phyloP scores from a whole-genome alignment of 352 stramenopile species.

The Phytopythium vexans region DNA sequence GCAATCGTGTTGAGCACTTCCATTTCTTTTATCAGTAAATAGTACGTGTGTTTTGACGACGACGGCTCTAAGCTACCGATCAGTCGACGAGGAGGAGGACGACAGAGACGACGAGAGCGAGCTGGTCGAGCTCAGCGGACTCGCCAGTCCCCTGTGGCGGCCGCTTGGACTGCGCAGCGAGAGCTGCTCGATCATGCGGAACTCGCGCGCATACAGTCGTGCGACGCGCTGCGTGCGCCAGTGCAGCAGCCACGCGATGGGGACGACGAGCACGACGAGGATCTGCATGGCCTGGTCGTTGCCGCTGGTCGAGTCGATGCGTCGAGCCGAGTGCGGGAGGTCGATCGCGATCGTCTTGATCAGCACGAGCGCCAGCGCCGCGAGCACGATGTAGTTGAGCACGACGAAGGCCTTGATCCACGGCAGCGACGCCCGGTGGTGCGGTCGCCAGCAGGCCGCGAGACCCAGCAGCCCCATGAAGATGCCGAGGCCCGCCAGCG shows the following conservation, averaged over 20 bases:
- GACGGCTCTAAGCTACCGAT: not conserved
- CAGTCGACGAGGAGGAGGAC: not conserved
- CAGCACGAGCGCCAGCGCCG: slow-evolving; percentile 21
- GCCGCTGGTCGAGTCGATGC: not conserved
- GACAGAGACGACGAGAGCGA: slow-evolving; percentile 3
- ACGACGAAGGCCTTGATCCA: slow-evolving; percentile 29
- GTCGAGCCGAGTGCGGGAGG: slow-evolving; percentile 7
- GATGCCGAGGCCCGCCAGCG: slow-evolving; percentile 22
- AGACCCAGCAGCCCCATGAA: slow-evolving; percentile 24
- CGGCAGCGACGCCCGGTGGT: slow-evolving; percentile 18
- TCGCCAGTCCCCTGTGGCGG: not conserved
- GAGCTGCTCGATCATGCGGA: slow-evolving; percentile 26
- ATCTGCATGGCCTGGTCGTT: slow-evolving; percentile 14
- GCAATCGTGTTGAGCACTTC: too few species aligned
- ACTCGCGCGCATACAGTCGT: slow-evolving; percentile 28
- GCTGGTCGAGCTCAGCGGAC: slow-evolving; percentile 2
- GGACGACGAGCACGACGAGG: slow-evolving; percentile 24
- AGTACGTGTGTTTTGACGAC: too few species aligned
- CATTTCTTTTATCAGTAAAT: too few species aligned
- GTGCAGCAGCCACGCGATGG: slow-evolving; percentile 20
- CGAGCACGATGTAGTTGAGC: slow-evolving; percentile 29
- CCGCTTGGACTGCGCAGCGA: not conserved
- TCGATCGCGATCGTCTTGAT: slow-evolving; percentile 18
- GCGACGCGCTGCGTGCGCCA: slow-evolving; percentile 21
- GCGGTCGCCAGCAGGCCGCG: slow-evolving; percentile 21